Evolutionary conservation across 371 early-diverging fungal species (phyloP).

Genomic region (Zopfochytrium polystomum): DNA sequence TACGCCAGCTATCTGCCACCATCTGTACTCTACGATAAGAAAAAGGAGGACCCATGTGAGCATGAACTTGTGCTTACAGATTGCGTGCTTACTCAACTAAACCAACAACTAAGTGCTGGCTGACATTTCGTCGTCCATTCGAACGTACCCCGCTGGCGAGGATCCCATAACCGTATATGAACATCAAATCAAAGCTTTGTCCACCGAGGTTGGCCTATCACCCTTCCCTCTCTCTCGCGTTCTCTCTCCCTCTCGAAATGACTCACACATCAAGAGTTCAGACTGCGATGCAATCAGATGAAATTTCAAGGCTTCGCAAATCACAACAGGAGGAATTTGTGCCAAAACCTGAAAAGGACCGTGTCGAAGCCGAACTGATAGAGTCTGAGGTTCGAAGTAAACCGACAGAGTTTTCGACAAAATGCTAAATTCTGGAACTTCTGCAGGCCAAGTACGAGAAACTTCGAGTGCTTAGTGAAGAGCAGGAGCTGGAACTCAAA

Average conservation of each 20-base stretch:
- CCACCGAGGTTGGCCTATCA: slow-evolving; percentile 9
- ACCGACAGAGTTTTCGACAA: too few species aligned
- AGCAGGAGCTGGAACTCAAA: slow-evolving; percentile 28
- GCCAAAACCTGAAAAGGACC: slow-evolving; percentile 17
- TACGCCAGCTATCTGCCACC: slow-evolving; percentile 44
- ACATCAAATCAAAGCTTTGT: slow-evolving; percentile 14
- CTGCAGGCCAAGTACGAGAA: slow-evolving; percentile 4
- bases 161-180: slow-evolving; percentile 34
- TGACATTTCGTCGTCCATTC: slow-evolving; percentile 23
- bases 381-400: slow-evolving; percentile 22
- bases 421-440: too few species aligned
- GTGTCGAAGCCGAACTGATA: slow-evolving; percentile 9
- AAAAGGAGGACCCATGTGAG: slow-evolving; percentile 27
- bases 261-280: neutral
- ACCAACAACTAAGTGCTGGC: too few species aligned
- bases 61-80: too few species aligned
- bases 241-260: neutral
- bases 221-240: neutral
- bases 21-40: slow-evolving; percentile 28
- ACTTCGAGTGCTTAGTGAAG: slow-evolving; percentile 13
- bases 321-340: slow-evolving; percentile 34
- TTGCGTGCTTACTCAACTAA: too few species aligned
- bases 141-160: slow-evolving; percentile 18
- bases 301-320: slow-evolving; percentile 22
- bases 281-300: neutral